Evolutionary conservation across 2,329 filamentous ascomycete species (phyloP).

Genomic region (Davidsoniella eucalypti): DNA sequence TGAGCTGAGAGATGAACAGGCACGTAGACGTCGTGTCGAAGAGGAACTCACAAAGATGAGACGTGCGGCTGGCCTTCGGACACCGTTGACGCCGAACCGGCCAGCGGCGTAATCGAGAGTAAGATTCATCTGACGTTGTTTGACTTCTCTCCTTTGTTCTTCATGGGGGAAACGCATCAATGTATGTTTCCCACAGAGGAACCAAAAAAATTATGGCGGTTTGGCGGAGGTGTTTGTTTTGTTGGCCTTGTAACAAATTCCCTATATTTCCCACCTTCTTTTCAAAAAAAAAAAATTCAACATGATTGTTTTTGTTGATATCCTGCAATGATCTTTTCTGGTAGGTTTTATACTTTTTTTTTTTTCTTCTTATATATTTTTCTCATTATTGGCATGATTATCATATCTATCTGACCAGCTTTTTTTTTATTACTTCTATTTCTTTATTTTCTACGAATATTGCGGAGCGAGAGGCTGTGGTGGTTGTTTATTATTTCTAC

Average conservation of each 20-base stretch:
- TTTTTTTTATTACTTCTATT: neutral
- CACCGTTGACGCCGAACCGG: slow-evolving; percentile 24
- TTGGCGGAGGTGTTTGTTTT: neutral
- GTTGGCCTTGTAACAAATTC: too few relatives aligned
- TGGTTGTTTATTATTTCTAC: neutral
- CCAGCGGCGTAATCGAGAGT: neutral
- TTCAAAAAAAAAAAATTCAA: too few relatives aligned
- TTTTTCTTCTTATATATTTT: neutral
- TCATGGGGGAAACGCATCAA: neutral
- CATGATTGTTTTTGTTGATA: too few relatives aligned
- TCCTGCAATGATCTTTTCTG: neutral
- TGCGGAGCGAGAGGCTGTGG: too few relatives aligned
- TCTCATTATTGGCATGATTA: too few relatives aligned
- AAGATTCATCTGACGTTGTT: too few relatives aligned
- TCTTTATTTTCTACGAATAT: neutral
- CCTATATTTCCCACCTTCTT: too few relatives aligned
- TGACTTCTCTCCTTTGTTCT: neutral
- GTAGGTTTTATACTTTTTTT: too few relatives aligned
- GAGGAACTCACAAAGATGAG: slow-evolving; percentile 32
- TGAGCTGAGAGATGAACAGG: slow-evolving; percentile 35
- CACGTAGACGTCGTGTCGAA: slow-evolving; percentile 30
- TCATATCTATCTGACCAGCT: too few relatives aligned
- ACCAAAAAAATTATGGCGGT: neutral
- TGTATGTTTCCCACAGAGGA: too few relatives aligned
- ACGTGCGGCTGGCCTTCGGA: slow-evolving; percentile 24